Conservation (phyloP, 2,329 filamentous ascomycete species). For the Helminthosporium solani region DNA sequence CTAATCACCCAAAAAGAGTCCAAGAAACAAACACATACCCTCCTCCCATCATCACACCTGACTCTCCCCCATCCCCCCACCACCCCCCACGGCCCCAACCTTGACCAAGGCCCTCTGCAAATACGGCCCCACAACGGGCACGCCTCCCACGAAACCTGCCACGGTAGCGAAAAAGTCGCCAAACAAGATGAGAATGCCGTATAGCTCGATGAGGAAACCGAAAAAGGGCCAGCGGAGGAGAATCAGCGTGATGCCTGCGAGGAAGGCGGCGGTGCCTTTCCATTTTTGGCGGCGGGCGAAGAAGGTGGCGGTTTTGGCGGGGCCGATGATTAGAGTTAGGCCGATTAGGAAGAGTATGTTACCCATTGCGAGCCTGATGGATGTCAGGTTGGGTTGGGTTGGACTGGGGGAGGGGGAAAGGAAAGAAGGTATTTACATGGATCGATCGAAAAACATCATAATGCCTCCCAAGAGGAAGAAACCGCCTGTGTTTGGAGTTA, state of each 20-base stretch:
- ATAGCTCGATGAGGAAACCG: conserved; percentile 86
- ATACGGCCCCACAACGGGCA: conserved; percentile 85
- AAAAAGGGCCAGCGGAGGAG: conserved; percentile 86
- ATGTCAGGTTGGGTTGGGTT: conserved; percentile 9
- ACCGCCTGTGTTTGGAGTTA: conserved; percentile 61
- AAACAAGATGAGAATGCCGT: conserved; percentile 90
- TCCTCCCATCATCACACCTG: conserved; percentile 12
- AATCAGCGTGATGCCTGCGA: conserved; percentile 78
- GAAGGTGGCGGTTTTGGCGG: conserved; percentile 87
- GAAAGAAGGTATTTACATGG: conserved; percentile 64
- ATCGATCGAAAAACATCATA: conserved; percentile 95
- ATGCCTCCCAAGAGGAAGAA: conserved; percentile 95
- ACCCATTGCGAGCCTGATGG: conserved; percentile 85
- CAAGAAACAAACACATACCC: too few relatives aligned
- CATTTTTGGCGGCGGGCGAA: conserved; percentile 92
- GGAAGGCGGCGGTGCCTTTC: conserved; percentile 87
- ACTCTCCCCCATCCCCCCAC: conserved; percentile 14
- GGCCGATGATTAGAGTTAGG: conserved; percentile 91
- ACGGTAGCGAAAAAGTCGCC: conserved; percentile 96
- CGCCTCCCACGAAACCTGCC: conserved; percentile 77
- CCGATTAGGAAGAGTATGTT: conserved; percentile 98
- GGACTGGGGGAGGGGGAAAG: not conserved
- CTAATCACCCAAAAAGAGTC: too few relatives aligned
- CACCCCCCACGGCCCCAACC: conserved; percentile 29
- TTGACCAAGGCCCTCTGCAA: conserved; percentile 74